A percentile compares a stretch with the other conserved stretches of the same genome.
Evolutionary conservation across 345 rosid species (phyloP).

Genomic region (Arabidopsis arenosa): DNA sequence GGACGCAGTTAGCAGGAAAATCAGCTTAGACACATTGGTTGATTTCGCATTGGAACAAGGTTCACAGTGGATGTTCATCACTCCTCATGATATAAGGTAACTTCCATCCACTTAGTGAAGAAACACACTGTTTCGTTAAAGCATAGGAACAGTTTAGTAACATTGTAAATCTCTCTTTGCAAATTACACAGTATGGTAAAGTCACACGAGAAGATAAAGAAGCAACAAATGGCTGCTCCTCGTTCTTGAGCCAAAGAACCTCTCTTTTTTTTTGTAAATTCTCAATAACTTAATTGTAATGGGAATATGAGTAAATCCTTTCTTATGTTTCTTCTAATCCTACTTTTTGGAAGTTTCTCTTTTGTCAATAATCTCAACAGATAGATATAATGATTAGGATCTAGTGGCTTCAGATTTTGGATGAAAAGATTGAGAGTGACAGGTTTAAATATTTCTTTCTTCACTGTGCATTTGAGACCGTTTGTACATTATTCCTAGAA

Average conservation of each 20-base stretch:
- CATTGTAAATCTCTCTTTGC: not conserved
- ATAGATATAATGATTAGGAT: slow-evolving; percentile 11
- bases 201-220: slow-evolving; percentile 68
- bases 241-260: slow-evolving; percentile 52
- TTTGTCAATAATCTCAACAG: slow-evolving; percentile 24
- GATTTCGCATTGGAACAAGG: slow-evolving; percentile 80
- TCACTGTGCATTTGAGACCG: slow-evolving; percentile 40
- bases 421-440: slow-evolving; percentile 42
- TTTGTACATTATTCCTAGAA: not conserved
- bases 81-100: slow-evolving; percentile 96
- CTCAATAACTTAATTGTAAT: not conserved
- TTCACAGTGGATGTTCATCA: slow-evolving; percentile 92
- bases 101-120: not conserved
- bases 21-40: slow-evolving; percentile 80
- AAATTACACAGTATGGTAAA: slow-evolving; percentile 73
- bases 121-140: not conserved
- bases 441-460: not conserved
- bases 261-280: not conserved
- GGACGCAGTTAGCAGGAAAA: slow-evolving; percentile 96
- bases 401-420: slow-evolving; percentile 39
- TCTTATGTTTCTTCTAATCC: not conserved
- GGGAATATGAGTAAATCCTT: not conserved
- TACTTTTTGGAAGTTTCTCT: slow-evolving; percentile 18
- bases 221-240: slow-evolving; percentile 93
- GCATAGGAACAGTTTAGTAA: not conserved